These are phyloP conservation scores for Ilex paraguariensis DNA, from an alignment of 305 asterid genomes.

Conservation along the genomic window DNA sequence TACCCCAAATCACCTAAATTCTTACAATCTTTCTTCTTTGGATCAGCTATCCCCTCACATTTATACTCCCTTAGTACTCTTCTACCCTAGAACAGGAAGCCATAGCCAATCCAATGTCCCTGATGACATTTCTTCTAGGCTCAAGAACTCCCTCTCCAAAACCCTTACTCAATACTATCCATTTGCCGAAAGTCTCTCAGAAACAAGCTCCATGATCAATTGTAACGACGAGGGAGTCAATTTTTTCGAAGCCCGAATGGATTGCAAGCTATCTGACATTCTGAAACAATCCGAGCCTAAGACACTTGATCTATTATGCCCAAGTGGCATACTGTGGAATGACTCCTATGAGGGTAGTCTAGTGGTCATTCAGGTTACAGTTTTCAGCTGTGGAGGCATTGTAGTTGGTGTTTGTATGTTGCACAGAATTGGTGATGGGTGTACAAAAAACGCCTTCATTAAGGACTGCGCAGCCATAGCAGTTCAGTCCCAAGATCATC, in stretches of 20 bases:
- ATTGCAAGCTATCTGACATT: constrained; percentile 13
- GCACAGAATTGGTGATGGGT: constrained; percentile 27
- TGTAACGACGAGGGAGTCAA: constrained; percentile 35
- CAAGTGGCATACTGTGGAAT: no score
- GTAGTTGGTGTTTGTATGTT: constrained; percentile 30
- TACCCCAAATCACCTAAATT: constrained; percentile 27
- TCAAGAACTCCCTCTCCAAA: constrained; percentile 24
- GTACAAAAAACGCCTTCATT: constrained; percentile 14
- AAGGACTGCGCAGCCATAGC: constrained; percentile 25
- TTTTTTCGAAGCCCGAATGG: no score
- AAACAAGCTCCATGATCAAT: constrained; percentile 12
- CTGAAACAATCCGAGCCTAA: constrained; percentile 4
- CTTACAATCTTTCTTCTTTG: constrained; percentile 25
- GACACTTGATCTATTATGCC: constrained; percentile 14
- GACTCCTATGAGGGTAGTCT: background rate
- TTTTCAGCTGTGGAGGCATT: constrained; percentile 42
- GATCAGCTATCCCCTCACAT: constrained; percentile 28
- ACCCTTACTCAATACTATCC: constrained; percentile 29
- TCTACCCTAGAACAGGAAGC: constrained; percentile 14
- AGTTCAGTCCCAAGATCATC: no score
- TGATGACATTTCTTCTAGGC: constrained; percentile 1
- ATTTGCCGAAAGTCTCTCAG: constrained; percentile 27
- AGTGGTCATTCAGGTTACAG: constrained; percentile 24
- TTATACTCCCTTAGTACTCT: constrained; percentile 32
- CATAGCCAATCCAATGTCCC: constrained; percentile 1